phyloP scores from a whole-genome alignment of 2,329 filamentous ascomycete genomes.

The Orbilia quercus region DNA sequence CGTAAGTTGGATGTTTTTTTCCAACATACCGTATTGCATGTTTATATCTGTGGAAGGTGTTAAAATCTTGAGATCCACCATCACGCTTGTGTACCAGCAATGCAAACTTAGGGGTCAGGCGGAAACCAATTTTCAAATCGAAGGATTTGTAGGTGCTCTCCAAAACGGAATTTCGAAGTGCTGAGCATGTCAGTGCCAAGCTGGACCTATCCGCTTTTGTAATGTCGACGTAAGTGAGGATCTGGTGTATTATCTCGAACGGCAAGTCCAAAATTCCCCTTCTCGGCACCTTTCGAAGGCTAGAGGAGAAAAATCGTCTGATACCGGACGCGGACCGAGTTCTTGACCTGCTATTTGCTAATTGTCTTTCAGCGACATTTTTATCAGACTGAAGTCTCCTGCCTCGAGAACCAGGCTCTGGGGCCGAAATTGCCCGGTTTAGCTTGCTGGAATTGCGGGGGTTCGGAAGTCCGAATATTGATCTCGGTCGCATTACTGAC shows the following conservation, averaged over 20 bases:
- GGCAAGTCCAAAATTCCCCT: slow-evolving; percentile 28
- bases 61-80: slow-evolving; percentile 8
- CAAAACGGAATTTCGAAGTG: slow-evolving; percentile 16
- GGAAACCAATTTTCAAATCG: slow-evolving; percentile 32
- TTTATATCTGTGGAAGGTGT: slow-evolving; percentile 28
- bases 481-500: slow-evolving; percentile 19
- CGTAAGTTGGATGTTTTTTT: background rate
- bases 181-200: slow-evolving; percentile 35
- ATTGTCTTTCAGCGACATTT: background rate
- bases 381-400: background rate
- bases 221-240: slow-evolving; percentile 25
- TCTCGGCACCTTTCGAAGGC: background rate
- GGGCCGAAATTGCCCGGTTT: background rate
- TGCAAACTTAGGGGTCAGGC: slow-evolving; percentile 20
- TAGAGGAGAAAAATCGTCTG: slow-evolving; percentile 25
- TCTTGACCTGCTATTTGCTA: background rate
- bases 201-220: slow-evolving; percentile 18
- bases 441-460: slow-evolving; percentile 16
- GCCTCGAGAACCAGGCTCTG: background rate
- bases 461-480: slow-evolving; percentile 18
- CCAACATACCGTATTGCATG: slow-evolving; percentile 32
- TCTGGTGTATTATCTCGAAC: slow-evolving; percentile 23
- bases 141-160: slow-evolving; percentile 35
- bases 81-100: slow-evolving; percentile 17
- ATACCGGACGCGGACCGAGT: slow-evolving; percentile 8